A percentile compares a stretch with the other conserved stretches of the same genome.
phyloP scores from a whole-genome alignment of 2,329 filamentous ascomycete genomes.

The Exophiala sp. region DNA sequence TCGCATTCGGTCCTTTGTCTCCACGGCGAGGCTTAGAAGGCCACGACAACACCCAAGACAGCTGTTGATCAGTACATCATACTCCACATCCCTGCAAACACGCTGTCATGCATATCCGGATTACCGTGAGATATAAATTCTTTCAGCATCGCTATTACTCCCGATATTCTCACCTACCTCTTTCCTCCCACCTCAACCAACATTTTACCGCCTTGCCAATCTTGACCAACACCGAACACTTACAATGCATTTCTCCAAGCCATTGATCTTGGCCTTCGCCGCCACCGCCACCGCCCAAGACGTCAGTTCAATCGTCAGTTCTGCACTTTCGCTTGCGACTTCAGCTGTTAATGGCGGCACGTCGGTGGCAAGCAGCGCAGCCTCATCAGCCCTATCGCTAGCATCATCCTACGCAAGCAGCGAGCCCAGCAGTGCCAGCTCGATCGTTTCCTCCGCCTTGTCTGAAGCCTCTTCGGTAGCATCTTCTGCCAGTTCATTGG shows the following conservation, averaged over 20 bases:
- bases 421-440: conserved; percentile 5
- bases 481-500: conserved; percentile 9
- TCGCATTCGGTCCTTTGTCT: too few species aligned
- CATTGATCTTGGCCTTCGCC: conserved; percentile 18
- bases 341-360: conserved; percentile 8
- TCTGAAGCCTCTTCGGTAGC: conserved; percentile 12
- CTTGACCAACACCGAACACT: background rate
- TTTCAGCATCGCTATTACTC: too few species aligned
- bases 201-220: background rate
- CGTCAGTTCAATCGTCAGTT: conserved; percentile 12
- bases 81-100: too few species aligned
- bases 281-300: conserved; percentile 15
- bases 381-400: conserved; percentile 14
- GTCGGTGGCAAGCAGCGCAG: conserved; percentile 9
- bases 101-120: too few species aligned
- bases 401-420: conserved; percentile 14
- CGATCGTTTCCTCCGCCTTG: conserved; percentile 10
- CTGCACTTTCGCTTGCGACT: conserved; percentile 11
- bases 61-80: too few species aligned
- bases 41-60: too few species aligned
- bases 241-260: conserved; percentile 23
- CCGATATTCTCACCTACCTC: background rate
- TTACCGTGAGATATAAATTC: too few species aligned
- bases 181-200: background rate
- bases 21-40: too few species aligned